Base-by-base conservation (phyloP, 192 early-diverging fungal species). In the Coemansia sp. region DNA sequence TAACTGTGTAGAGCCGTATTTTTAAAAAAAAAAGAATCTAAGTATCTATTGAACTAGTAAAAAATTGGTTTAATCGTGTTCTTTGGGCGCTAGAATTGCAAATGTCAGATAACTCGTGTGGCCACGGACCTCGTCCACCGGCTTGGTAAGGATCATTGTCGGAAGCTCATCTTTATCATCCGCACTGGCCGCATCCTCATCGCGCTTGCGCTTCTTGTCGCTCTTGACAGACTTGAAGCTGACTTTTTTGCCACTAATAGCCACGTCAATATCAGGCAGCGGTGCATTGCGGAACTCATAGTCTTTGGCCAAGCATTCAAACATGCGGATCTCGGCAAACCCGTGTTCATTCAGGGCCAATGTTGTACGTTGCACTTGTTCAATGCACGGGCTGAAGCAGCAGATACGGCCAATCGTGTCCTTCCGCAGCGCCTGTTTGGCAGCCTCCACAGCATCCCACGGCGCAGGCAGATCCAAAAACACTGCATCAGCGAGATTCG, bases 101-200 rank as follows among this genome's bases (percentile, higher is more conserved):
- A 98, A 98, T 14, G 93, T 91, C 65, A 98, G 79, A 66, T 92
- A 98, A 36, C 94, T 96, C 1, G 96, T 98, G 71, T 98, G 96
- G 4, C 96, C 96, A 28, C 88, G 85, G 10, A 66, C 67, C 34
- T 60, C 31, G 49, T 81, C 59, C 82, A 75, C 50, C 82, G 87
- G 84, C 55, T 87, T 91, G 3, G 90, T 84, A 10, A 90, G 81
- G 25, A 85, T 56, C 24, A 88, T 54, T 31, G 84, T 83, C 31
- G 60, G 37, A 28, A 3, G 12, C 9, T 26, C 40, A 6, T 24
- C 44, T 5, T 23, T 25, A 4, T 51, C 37, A 4, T 47, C 51
- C 23, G n/a, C 36, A 11, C 58, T 44, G 9, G 9, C n/a, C 3
- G 48, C 26, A 10, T 44, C 58, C 0, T 31, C 17, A 4, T 65